phyloP scores from a whole-genome alignment of 306 rosid species.

The Coriaria nepalensis region DNA sequence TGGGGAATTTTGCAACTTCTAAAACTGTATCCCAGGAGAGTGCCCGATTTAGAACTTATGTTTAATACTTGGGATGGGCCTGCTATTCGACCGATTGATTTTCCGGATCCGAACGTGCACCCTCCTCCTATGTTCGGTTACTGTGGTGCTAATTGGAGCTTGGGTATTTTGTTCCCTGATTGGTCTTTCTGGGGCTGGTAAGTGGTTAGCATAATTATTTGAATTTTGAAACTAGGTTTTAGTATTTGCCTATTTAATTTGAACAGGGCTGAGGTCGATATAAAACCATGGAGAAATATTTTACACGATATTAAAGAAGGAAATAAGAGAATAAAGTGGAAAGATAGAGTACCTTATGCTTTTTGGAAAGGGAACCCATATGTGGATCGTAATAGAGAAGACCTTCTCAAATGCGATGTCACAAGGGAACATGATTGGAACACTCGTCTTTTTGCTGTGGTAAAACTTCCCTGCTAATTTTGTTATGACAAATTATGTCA shows the following conservation, averaged over 20 bases:
- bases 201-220: no score
- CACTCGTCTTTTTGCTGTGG: conserved; percentile 74
- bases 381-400: conserved; percentile 61
- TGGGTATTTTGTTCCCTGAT: conserved; percentile 68
- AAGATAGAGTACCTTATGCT: conserved; percentile 55
- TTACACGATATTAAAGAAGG: conserved; percentile 40
- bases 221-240: no score
- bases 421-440: conserved; percentile 69
- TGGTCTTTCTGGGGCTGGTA: conserved; percentile 97
- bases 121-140: conserved; percentile 54
- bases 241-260: background rate
- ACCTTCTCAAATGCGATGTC: conserved; percentile 73
- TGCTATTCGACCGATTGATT: conserved; percentile 13
- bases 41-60: conserved; percentile 57
- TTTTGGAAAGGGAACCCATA: conserved; percentile 85
- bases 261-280: conserved; percentile 53
- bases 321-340: conserved; percentile 43
- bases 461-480: conserved; percentile 5
- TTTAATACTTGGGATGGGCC: conserved; percentile 60
- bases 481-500: background rate
- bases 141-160: conserved; percentile 28
- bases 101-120: conserved; percentile 17
- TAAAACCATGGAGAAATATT: conserved; percentile 46
- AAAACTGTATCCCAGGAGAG: conserved; percentile 39
- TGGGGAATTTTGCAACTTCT: conserved; percentile 63